phyloP scores from a whole-genome alignment of 106 monocot species.

The Apostasia ramifera region DNA sequence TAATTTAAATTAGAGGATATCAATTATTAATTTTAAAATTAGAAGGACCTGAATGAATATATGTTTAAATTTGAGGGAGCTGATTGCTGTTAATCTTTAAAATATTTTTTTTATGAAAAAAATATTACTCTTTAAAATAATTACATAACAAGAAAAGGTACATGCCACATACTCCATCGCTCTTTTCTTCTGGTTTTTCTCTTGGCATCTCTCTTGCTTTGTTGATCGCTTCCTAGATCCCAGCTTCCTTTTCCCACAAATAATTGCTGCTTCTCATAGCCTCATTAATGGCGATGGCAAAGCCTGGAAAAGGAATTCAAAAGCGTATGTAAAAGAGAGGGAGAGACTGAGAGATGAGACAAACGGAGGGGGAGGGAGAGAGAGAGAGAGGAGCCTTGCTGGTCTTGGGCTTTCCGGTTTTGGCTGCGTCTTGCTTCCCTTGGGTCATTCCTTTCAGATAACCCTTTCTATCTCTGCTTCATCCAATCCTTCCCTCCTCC shows the following conservation, averaged over 20 bases:
- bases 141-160: too few species aligned
- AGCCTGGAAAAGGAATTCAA: conserved; percentile 6
- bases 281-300: conserved; percentile 3
- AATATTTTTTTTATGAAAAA: too few species aligned
- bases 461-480: conserved; percentile 11
- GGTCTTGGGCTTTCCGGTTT: conserved; percentile 9
- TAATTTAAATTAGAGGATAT: too few species aligned
- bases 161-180: too few species aligned
- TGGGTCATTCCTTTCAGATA: conserved; percentile 14
- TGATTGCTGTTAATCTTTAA: too few species aligned
- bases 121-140: too few species aligned
- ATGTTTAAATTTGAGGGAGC: too few species aligned
- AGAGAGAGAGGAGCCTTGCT: not conserved
- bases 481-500: not conserved
- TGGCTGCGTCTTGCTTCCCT: conserved; percentile 5
- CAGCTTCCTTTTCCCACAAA: conserved; percentile 10
- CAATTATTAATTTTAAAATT: too few species aligned
- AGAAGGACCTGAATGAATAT: too few species aligned
- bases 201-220: conserved; percentile 1
- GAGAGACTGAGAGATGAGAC: not conserved
- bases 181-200: not conserved
- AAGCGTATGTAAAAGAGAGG: not conserved
- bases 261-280: conserved; percentile 8
- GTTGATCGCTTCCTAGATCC: conserved; percentile 17
- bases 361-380: not conserved